phyloP scores from a whole-genome alignment of 2,329 filamentous ascomycete species.

The Monilinia laxa region DNA sequence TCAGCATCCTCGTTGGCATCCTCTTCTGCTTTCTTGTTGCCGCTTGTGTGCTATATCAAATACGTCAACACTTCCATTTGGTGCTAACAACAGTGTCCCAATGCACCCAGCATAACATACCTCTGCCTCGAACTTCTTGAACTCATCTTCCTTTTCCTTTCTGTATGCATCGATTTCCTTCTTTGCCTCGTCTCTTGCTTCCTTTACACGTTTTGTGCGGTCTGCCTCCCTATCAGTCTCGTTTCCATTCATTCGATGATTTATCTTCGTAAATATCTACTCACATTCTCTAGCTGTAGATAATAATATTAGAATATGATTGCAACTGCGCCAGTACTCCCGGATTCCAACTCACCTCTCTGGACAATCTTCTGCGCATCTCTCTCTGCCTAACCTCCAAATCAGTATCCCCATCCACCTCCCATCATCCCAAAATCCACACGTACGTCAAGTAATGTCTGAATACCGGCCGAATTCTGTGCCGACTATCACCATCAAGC shows the following conservation, averaged over 20 bases:
- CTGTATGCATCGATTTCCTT: constrained; percentile 96
- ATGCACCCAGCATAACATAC: constrained; percentile 29
- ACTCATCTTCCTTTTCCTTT: constrained; percentile 87
- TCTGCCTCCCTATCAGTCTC: constrained; percentile 49
- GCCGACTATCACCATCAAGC: constrained; percentile 65
- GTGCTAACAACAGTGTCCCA: neutral
- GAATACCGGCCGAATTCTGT: constrained; percentile 97
- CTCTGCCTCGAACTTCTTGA: constrained; percentile 88
- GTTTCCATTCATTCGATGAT: constrained; percentile 6
- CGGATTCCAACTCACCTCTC: constrained; percentile 64
- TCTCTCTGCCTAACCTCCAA: constrained; percentile 73
- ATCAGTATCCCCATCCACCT: constrained; percentile 12
- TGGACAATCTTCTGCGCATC: constrained; percentile 99
- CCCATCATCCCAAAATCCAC: neutral
- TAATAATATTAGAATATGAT: constrained; percentile 37
- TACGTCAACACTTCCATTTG: constrained; percentile 23
- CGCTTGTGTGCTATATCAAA: constrained; percentile 73
- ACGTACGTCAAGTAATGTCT: constrained; percentile 95
- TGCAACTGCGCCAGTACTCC: neutral
- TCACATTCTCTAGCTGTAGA: constrained; percentile 81
- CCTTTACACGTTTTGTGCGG: constrained; percentile 95
- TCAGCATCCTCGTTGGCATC: constrained; percentile 81
- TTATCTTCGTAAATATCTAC: constrained; percentile 35
- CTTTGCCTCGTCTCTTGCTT: constrained; percentile 93
- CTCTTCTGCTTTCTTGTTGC: constrained; percentile 79